phyloP scores from a whole-genome alignment of 306 rosid species.

The Begonia masoniana region DNA sequence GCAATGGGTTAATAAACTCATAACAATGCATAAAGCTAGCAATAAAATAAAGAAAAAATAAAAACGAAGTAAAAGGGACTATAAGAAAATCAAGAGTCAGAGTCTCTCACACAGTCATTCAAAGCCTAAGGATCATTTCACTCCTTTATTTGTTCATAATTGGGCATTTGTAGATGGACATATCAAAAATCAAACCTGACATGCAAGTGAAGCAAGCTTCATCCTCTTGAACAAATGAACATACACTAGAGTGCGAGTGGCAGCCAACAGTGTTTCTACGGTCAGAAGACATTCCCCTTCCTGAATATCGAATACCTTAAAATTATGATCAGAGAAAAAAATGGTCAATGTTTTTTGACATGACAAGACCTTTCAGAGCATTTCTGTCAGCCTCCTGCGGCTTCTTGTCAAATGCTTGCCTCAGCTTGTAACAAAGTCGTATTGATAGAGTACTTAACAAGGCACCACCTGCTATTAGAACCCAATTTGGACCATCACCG shows the following conservation, averaged over 20 bases:
- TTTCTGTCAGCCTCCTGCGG: conserved; percentile 39
- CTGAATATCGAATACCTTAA: conserved; percentile 25
- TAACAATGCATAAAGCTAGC: too few relatives aligned
- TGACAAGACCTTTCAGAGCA: conserved; percentile 16
- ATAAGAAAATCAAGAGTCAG: too few relatives aligned
- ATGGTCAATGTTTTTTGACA: conserved; percentile 2
- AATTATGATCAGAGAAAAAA: background rate
- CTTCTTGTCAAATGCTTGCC: conserved; percentile 61
- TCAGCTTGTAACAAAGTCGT: conserved; percentile 82
- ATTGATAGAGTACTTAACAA: conserved; percentile 68
- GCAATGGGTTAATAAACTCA: too few relatives aligned
- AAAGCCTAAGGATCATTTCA: too few relatives aligned
- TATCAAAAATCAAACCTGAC: conserved; percentile 32
- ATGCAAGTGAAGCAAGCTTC: conserved; percentile 50
- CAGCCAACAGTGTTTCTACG: conserved; percentile 41
- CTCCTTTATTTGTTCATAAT: too few relatives aligned
- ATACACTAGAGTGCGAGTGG: conserved; percentile 42
- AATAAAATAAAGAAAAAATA: too few relatives aligned
- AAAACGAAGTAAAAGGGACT: too few relatives aligned
- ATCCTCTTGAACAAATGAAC: conserved; percentile 24
- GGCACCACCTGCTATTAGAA: conserved; percentile 88
- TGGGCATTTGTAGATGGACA: too few relatives aligned
- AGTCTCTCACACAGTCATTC: too few relatives aligned
- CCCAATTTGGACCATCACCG: conserved; percentile 68
- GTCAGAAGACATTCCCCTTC: conserved; percentile 37